Evolutionary conservation across 1,284 basidiomycete genomes (phyloP), one percentile per base, ranked within the genome.

Genomic region (Melampsora allii-populina): DNA sequence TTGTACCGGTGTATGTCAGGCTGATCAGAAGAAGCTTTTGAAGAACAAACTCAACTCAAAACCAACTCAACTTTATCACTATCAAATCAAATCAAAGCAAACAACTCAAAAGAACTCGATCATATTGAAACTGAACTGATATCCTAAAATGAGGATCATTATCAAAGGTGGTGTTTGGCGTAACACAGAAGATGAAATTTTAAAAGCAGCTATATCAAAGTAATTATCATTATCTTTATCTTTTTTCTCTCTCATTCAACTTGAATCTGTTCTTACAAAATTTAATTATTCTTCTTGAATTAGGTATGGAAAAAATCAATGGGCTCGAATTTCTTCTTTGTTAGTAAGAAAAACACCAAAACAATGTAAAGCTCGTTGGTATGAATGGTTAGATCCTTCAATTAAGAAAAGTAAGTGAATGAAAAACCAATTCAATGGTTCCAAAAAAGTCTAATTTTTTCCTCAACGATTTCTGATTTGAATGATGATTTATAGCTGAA

Each of bases 361-460:
- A 82, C 96, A 99, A 84, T 98, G 96, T 85, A 99, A 98, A 83
- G 96, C 95, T 3, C 88, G 91, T 75, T 98, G 96, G 96, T 98
- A 97, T 82, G 96, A 98, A 84, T 98, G 96, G 96, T 85, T 98
- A 68, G 96, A 99, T 83, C 96, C 96, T 6, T 95, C 94, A 65
- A 99, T 98, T 84, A 98, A 98, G 83, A 99, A 99, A 48, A 69
- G 67, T 69, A 33, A 48, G 58, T 24, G 10, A n/a, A 10, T 5
- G n/a, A 39, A 39, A 12, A 10, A 12, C 10, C n/a, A n/a, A n/a
- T 39, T 39, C 7, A 39, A 39, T 10, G 36, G 2, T 12, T 9
- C 2, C 10, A 2, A 39, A 39, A 12, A 36, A 36, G 7, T 53
- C 17, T 56, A 3, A n/a, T 56, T 58, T 19, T n/a, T n/a, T n/a